Percentiles rank a stretch among this genome's conserved stretches.
These are phyloP conservation scores for Beauveria rudraprayagi DNA, from an alignment of 2,329 filamentous ascomycete genomes.

Conservation along the genomic window DNA sequence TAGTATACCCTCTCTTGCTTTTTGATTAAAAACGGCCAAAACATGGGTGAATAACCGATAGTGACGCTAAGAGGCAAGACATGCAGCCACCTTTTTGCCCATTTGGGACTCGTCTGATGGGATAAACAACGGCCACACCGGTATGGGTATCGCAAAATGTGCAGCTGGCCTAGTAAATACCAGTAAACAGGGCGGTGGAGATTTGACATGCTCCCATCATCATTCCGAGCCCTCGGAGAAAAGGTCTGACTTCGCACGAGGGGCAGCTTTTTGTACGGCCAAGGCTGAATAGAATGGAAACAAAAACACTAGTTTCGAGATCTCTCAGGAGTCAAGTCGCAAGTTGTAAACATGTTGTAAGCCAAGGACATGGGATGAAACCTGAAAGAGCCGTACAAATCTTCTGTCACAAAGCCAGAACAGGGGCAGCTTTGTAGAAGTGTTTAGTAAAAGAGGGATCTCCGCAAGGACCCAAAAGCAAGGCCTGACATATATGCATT, in stretches of 20 bases:
- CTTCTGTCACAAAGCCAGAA: neutral
- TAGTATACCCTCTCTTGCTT: constrained; percentile 4
- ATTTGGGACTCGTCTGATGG: constrained; percentile 9
- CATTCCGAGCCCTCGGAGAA: neutral
- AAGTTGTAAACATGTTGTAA: neutral
- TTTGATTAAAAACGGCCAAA: constrained; percentile 7
- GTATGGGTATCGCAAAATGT: constrained; percentile 1
- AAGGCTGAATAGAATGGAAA: neutral
- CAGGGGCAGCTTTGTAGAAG: constrained; percentile 1
- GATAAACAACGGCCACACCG: neutral
- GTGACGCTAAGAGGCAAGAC: constrained; percentile 3
- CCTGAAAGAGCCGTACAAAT: neutral
- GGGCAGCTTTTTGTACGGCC: neutral
- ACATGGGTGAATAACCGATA: constrained; percentile 4
- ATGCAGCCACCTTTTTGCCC: constrained; percentile 7
- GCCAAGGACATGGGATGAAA: constrained; percentile 9
- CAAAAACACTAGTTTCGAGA: neutral
- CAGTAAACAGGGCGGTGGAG: neutral
- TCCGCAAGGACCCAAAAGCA: constrained; percentile 1
- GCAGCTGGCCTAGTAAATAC: neutral
- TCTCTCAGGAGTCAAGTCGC: neutral
- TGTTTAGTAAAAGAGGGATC: neutral
- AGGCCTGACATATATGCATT: neutral
- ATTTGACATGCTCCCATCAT: neutral
- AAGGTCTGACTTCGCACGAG: neutral